phyloP scores from a whole-genome alignment of 1,139 yeast genomes.

The Magnusiomyces tetraspermus region DNA sequence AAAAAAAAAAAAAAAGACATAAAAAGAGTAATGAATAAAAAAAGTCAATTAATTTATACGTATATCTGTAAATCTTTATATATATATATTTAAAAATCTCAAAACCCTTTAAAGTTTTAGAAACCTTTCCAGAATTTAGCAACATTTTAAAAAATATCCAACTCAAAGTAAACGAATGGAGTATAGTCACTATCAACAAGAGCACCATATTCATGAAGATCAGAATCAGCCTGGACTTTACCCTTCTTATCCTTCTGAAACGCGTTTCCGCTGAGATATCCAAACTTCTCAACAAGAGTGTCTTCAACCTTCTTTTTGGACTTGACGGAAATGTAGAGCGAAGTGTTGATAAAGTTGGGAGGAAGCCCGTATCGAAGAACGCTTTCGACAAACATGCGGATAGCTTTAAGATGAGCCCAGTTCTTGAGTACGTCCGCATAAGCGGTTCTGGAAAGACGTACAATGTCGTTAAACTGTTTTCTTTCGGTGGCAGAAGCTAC shows the following conservation, averaged over 20 bases:
- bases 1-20: too few species aligned
- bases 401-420: constrained; percentile 80
- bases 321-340: constrained; percentile 36
- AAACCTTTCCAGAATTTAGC: too few species aligned
- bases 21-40: too few species aligned
- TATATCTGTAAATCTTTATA: too few species aligned
- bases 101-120: too few species aligned
- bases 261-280: constrained; percentile 87
- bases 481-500: constrained; percentile 66
- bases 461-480: constrained; percentile 64
- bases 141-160: constrained; percentile 12
- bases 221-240: constrained; percentile 47
- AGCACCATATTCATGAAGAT: constrained; percentile 77
- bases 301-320: constrained; percentile 49
- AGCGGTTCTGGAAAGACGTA: constrained; percentile 77
- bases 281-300: constrained; percentile 63
- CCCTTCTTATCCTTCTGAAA: constrained; percentile 56
- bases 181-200: constrained; percentile 91
- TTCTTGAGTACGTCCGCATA: constrained; percentile 73
- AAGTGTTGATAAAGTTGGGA: constrained; percentile 69
- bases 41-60: too few species aligned
- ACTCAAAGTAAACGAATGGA: constrained; percentile 56
- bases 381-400: constrained; percentile 51
- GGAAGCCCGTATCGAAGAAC: constrained; percentile 95
- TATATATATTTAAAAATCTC: too few species aligned